A percentile compares a stretch with the other conserved stretches of the same genome.
These are phyloP conservation scores for Neurospora sp. DNA, from an alignment of 495 filamentous ascomycete species.

Conservation along the genomic window DNA sequence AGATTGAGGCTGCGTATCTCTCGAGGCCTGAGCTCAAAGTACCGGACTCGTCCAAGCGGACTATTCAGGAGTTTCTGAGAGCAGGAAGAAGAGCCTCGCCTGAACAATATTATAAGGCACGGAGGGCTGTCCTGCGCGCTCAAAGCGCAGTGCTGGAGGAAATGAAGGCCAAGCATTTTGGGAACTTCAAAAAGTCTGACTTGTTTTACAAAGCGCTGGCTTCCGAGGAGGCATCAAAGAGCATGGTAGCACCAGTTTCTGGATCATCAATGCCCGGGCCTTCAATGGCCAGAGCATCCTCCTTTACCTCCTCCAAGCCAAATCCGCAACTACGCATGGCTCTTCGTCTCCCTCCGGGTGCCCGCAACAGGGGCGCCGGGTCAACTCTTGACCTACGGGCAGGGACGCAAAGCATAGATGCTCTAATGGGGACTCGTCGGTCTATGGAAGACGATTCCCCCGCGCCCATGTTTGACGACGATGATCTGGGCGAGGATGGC, in stretches of 20 bases:
- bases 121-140: conserved; percentile 68
- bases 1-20: conserved; percentile 86
- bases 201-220: conserved; percentile 92
- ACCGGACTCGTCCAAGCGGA: conserved; percentile 51
- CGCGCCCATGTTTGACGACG: conserved; percentile 44
- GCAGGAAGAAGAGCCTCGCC: conserved; percentile 64
- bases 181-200: conserved; percentile 82
- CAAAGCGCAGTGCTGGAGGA: conserved; percentile 77
- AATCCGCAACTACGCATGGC: conserved; percentile 30
- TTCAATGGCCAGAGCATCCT: conserved; percentile 20
- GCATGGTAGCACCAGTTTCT: conserved; percentile 8
- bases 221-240: conserved; percentile 65
- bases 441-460: conserved; percentile 23
- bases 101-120: conserved; percentile 72
- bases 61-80: conserved; percentile 67
- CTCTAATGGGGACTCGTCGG: not conserved
- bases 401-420: not conserved
- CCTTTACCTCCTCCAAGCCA: conserved; percentile 29
- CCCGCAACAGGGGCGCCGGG: conserved; percentile 26
- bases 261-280: conserved; percentile 8
- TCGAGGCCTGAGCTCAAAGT: conserved; percentile 73
- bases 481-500: conserved; percentile 42
- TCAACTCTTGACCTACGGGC: conserved; percentile 36
- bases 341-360: conserved; percentile 18
- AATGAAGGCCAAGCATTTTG: conserved; percentile 69